phyloP scores from a whole-genome alignment of 768 basidiomycete species.

The Cystofilobasidium macerans region DNA sequence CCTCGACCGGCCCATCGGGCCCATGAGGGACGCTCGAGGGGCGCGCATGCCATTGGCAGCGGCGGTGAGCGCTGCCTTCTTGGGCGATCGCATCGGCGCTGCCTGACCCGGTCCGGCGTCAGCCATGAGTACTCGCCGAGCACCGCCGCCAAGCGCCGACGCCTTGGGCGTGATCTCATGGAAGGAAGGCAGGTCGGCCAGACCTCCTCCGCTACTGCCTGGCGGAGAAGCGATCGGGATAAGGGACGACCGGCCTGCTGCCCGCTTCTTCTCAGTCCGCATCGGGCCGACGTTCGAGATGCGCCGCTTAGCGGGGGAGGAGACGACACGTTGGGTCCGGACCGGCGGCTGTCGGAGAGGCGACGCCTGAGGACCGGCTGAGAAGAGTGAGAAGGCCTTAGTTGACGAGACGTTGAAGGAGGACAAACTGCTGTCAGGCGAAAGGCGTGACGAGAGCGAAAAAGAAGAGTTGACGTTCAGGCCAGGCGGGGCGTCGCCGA shows the following conservation, averaged over 20 bases:
- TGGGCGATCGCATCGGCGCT: background rate
- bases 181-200: background rate
- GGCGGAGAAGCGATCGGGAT: conserved; percentile 11
- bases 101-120: background rate
- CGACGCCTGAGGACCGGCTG: background rate
- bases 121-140: conserved; percentile 10
- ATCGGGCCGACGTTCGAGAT: conserved; percentile 11
- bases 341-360: background rate
- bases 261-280: conserved; percentile 13
- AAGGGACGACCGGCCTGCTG: conserved; percentile 7
- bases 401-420: background rate
- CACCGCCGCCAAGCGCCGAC: conserved; percentile 18
- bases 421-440: background rate
- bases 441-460: background rate
- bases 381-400: conserved; percentile 21
- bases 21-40: background rate
- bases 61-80: background rate
- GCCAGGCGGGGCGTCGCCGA: background rate
- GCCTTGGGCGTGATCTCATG: background rate
- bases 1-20: background rate
- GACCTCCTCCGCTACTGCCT: background rate
- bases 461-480: conserved; percentile 12
- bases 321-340: conserved; percentile 3
- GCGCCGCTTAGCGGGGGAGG: conserved; percentile 21
- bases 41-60: background rate